A percentile compares a stretch with the other conserved stretches of the same genome.
Conservation (phyloP, 495 filamentous ascomycete genomes). For the Xylaria curta region DNA sequence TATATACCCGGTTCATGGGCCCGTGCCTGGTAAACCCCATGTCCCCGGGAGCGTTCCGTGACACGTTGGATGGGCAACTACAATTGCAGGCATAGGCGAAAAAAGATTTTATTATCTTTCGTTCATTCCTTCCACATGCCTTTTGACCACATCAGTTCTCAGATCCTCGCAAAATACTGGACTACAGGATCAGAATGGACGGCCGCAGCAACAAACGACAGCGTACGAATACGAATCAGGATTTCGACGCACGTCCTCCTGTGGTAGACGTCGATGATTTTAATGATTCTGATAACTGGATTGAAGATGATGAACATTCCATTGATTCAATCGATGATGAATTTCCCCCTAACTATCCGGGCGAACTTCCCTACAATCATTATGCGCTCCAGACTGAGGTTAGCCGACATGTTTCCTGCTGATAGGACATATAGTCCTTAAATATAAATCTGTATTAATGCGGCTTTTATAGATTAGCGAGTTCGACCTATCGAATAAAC, state of each 20-base stretch:
- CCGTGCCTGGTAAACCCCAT: too few relatives aligned
- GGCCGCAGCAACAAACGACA: constrained; percentile 1
- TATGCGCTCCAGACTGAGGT: not conserved
- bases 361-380: not conserved
- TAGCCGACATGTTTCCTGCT: not conserved
- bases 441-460: not conserved
- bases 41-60: too few relatives aligned
- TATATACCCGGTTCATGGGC: too few relatives aligned
- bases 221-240: not conserved
- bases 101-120: not conserved
- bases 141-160: not conserved
- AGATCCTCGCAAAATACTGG: not conserved
- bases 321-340: too few relatives aligned
- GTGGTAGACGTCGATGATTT: not conserved
- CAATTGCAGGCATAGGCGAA: not conserved
- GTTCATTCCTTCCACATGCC: not conserved
- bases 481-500: not conserved
- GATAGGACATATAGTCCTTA: not conserved
- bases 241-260: not conserved
- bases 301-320: too few relatives aligned
- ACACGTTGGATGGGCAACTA: not conserved
- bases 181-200: not conserved
- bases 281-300: not conserved
- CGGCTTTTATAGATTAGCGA: not conserved
- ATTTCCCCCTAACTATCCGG: not conserved